Conservation (phyloP, 768 basidiomycete species). For the Russula dissimulans region DNA sequence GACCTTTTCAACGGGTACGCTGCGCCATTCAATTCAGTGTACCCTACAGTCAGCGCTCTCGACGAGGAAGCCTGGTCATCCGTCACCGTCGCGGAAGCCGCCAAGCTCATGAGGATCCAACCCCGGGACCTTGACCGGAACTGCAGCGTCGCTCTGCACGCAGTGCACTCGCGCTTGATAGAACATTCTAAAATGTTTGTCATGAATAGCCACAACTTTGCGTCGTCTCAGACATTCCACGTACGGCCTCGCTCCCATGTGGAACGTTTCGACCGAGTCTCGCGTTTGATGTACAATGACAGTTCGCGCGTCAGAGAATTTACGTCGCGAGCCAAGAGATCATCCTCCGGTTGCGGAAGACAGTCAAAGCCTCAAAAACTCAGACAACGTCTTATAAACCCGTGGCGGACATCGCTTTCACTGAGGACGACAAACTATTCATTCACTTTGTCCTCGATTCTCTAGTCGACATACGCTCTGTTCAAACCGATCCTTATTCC, state of each 20-base stretch:
- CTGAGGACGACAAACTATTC: slow-evolving; percentile 44
- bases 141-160: slow-evolving; percentile 36
- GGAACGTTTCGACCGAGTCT: slow-evolving; percentile 39
- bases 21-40: slow-evolving; percentile 27
- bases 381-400: slow-evolving; percentile 27
- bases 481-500: slow-evolving; percentile 56
- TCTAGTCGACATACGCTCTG: slow-evolving; percentile 37
- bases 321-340: slow-evolving; percentile 39
- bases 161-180: slow-evolving; percentile 61
- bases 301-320: slow-evolving; percentile 40
- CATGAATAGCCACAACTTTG: slow-evolving; percentile 38
- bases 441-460: slow-evolving; percentile 50
- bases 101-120: slow-evolving; percentile 25
- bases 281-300: slow-evolving; percentile 36
- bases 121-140: background rate
- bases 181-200: slow-evolving; percentile 42
- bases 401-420: slow-evolving; percentile 34
- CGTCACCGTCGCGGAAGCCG: slow-evolving; percentile 47
- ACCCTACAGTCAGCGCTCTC: slow-evolving; percentile 36
- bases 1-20: slow-evolving; percentile 28
- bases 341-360: slow-evolving; percentile 22
- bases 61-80: slow-evolving; percentile 45
- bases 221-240: slow-evolving; percentile 41
- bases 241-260: slow-evolving; percentile 58
- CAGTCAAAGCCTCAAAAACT: background rate